Conservation (phyloP, 2,329 filamentous ascomycete species). For the Claviceps quebecensis region DNA sequence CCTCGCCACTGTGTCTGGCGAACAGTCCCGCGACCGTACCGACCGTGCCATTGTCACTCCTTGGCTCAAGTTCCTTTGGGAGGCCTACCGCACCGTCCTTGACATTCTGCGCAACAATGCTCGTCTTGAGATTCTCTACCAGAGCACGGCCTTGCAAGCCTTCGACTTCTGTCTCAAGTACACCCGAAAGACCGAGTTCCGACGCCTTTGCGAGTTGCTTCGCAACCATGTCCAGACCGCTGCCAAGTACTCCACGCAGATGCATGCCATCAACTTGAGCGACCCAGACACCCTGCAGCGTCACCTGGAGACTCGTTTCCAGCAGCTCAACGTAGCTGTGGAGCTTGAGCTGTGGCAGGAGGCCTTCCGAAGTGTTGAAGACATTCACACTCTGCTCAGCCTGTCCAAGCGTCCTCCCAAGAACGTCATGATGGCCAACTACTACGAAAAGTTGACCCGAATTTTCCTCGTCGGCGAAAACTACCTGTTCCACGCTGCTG, state of each 20-base stretch:
- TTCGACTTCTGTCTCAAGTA: conserved; percentile 99
- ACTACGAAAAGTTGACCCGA: conserved; percentile 97
- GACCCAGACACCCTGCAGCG: conserved; percentile 95
- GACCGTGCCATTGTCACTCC: conserved; percentile 96
- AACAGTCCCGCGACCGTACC: conserved; percentile 93
- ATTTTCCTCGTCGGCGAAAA: conserved; percentile 99
- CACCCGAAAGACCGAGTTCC: conserved; percentile 97
- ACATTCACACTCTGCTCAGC: conserved; percentile 94
- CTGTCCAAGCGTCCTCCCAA: conserved; percentile 96
- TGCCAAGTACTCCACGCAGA: conserved; percentile 96
- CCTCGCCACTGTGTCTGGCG: conserved; percentile 91
- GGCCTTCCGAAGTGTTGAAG: conserved; percentile 97
- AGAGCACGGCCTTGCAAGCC: conserved; percentile 92
- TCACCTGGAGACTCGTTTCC: conserved; percentile 93
- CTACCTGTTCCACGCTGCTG: conserved; percentile 96
- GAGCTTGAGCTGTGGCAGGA: conserved; percentile 98
- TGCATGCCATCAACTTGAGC: conserved; percentile 98
- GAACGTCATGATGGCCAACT: conserved; percentile 99
- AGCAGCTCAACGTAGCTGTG: conserved; percentile 94
- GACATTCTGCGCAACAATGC: conserved; percentile 99
- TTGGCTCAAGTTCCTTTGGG: conserved; percentile 99
- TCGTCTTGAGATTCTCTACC: conserved; percentile 91
- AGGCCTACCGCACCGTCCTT: conserved; percentile 95
- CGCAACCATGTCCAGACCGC: conserved; percentile 98
- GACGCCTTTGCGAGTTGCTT: conserved; percentile 91